Evolutionary conservation across 2,329 filamentous ascomycete species (phyloP).

Genomic region (Penicillium sp.): DNA sequence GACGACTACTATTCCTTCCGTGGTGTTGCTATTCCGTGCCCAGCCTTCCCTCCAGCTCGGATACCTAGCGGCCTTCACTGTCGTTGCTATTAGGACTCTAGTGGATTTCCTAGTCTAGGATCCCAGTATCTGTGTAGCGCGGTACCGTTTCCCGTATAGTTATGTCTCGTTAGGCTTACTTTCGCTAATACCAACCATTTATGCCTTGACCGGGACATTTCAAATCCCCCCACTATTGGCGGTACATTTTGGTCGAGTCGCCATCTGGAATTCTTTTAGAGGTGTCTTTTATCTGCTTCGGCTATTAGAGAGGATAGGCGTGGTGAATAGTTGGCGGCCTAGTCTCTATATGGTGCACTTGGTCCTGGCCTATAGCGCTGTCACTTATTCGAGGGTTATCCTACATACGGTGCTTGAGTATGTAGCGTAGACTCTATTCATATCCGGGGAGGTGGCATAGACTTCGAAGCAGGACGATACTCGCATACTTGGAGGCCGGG

Average conservation of each 20-base stretch:
- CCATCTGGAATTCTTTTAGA: not conserved
- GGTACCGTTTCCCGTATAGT: conserved; percentile 1
- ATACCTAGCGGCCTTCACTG: not conserved
- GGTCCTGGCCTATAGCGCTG: not conserved
- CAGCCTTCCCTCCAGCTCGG: not conserved
- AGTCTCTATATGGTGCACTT: conserved; percentile 11
- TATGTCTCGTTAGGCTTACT: conserved; percentile 2
- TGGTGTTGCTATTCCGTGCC: not conserved
- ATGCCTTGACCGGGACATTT: conserved; percentile 1
- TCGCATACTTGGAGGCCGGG: too few relatives aligned
- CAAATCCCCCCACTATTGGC: not conserved
- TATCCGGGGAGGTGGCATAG: too few relatives aligned
- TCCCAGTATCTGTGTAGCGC: not conserved
- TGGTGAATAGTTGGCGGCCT: conserved; percentile 1
- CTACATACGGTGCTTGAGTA: too few relatives aligned
- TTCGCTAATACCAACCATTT: conserved; percentile 4
- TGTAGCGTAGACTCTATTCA: too few relatives aligned
- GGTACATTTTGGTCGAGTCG: not conserved
- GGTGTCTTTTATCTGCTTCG: not conserved
- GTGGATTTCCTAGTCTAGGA: not conserved
- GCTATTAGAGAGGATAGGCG: conserved; percentile 5
- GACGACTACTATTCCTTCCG: conserved; percentile 3
- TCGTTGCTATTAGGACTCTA: not conserved
- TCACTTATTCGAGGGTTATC: not conserved
- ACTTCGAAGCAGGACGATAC: too few relatives aligned